Base-by-base conservation (phyloP, 106 monocot species). In the Alisma plantagoaquatica region DNA sequence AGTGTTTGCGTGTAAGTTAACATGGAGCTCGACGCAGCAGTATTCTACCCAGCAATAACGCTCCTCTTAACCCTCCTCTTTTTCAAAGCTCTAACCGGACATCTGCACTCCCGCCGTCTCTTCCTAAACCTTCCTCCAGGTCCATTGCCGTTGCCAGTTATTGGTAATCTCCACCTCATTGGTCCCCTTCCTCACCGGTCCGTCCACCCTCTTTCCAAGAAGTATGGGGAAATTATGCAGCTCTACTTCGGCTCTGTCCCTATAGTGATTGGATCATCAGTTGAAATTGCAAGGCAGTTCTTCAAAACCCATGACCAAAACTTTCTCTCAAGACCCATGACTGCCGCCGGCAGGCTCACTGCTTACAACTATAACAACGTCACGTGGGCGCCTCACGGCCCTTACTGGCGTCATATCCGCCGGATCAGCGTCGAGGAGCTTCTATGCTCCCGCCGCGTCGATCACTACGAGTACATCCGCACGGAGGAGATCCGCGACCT, bases 161-260 rank as follows among this genome's bases (percentile, higher is more conserved):
- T 51, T 24, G 50, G 50, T 25, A 51, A 51, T 27, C 25, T 51
- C n/a, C n/a, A n/a, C n/a, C n/a, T n/a, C n/a, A n/a, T n/a, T n/a
- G n/a, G n/a, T n/a, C n/a, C n/a, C n/a, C 50, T 51, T 3, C 50
- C 50, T 3, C 50, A 51, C 50, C 50, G 50, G 12, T 51, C 50
- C 10, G 3, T 51, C 23, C 50, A 51, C 50, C 11, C 14, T 11
- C 50, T 51, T 2, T 51, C 50, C 23, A 3, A 24, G 25, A 51
- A 27, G 6, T 51, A 51, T 21, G 50, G 50, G 2, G 25, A 22
- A 8, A 11, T 51, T 2, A 51, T 51, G 50, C 50, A 51, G 4
- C 50, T 51, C 50, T 15, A 18, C 21, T 51, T 51, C 50, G 50
- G 50, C 6, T 51, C 50, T 3, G 23, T 5, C 6, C n/a, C n/a